Base-by-base conservation (phyloP, 768 basidiomycete species). In the Boletus sensibilis region DNA sequence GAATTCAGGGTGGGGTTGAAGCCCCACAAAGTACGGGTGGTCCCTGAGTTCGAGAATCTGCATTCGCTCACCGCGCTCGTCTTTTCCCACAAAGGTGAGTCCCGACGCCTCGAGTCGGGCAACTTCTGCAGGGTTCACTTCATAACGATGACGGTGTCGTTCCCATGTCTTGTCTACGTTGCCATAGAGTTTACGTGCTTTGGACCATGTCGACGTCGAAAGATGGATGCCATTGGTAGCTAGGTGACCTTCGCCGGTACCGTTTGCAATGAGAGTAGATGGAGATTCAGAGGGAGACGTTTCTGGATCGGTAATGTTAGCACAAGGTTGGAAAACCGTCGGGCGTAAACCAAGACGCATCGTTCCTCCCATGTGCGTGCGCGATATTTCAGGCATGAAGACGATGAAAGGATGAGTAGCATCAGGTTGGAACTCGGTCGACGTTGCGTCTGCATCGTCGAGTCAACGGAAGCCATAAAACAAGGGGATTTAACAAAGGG, bases 271-370 rank as follows among this genome's bases (percentile, higher is more conserved):
- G 23, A 58, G 56, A 11, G 57, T 42, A 34, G 54, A 29, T 38
- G 52, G 51, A 23, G 56, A 29, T 1, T 61, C 64, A 23, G 57
- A 40, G 37, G 58, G 50, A 20, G 69, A 53, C 14, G 23, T 16
- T 42, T 63, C 60, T n/a, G 56, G 8, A 48, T 60, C 59, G 35
- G 48, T 41, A 29, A 54, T 53, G 16, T 61, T 60, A 50, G 65
- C 52, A 43, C 45, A 80, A 10, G 78, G 71, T 54, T 88, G 83
- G 71, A 98, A 98, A 45, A 98, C 82, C 2, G 96, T 99, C 4
- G 96, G 94, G n/a, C 96, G 86, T 40, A 98, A 79, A 23, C 97
- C 97, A n/a, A 98, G 83, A 13, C 97, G 88, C 97, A 99, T 99
- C n/a, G 96, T 99, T 21, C 97, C 97, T 50, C 97, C 97, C 85